Base-by-base conservation (phyloP, 2,329 filamentous ascomycete species). In the Pseudogymnoascus sp. region DNA sequence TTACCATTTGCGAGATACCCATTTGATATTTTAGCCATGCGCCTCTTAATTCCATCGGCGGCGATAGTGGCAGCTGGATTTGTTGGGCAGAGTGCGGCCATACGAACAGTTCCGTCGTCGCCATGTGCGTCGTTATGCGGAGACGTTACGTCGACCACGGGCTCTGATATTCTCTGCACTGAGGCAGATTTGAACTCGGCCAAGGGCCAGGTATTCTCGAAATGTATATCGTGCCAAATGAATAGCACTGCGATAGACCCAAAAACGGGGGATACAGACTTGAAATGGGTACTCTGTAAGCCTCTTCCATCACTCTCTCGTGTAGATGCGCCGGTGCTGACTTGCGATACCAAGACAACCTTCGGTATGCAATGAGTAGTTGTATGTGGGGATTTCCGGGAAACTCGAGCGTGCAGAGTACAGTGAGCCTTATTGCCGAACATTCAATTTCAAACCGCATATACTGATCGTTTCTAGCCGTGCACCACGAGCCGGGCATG, bases 231-330 rank as follows among this genome's bases (percentile, higher is more conserved):
- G 37, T 85, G 82, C 70, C 76, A 85, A 65, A 67, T 78, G 28
- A 69, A 67, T 1, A 86, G 84, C 70, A 70, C 72, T 4, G 83
- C 78, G 65, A 66, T 71, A 1, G 69, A 72, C 64, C 71, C 68
- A 5, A 60, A 67, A 5, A 68, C 73, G 16, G 76, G 75, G 12
- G 65, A 78, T 61, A 79, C 82, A 1, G 84, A 87, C 65, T 71
- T 80, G 9, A 75, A 82, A 64, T 79, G 75, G 64, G 72, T 79
- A 58, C 71, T 86, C 14, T 86, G 83, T 86, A 72, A 67, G 82
- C 75, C 14, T 58, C 25, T 16, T 34, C 25, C 9, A 9, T 37
- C 28, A 16, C 11, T 11, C 22, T 12, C 37, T 16, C 30, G n/a
- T 58, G 22, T 32, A 50, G 57, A 38, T 38, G 39, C 20, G 8